Evolutionary conservation across 805 yeast species (phyloP).

Genomic region (Cyberlindnera euphorbiae): DNA sequence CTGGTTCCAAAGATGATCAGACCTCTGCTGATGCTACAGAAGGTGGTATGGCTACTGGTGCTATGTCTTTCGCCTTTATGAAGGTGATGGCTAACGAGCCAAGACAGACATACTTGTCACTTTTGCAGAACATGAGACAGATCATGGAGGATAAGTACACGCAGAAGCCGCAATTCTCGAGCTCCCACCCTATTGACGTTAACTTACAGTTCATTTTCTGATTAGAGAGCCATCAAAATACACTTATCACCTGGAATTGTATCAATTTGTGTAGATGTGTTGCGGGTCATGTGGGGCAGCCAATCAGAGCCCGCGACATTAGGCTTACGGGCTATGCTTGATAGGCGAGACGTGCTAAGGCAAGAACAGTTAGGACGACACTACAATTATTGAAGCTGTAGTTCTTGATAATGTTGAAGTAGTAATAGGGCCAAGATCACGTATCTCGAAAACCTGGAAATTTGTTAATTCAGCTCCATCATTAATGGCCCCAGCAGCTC

Average conservation of each 20-base stretch:
- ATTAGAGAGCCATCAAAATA: too few relatives aligned
- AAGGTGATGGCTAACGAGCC: conserved; percentile 57
- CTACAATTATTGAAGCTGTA: too few relatives aligned
- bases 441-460: too few relatives aligned
- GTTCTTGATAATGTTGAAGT: too few relatives aligned
- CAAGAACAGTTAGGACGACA: too few relatives aligned
- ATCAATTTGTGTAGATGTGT: too few relatives aligned
- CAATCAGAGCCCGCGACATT: conserved; percentile 6
- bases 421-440: too few relatives aligned
- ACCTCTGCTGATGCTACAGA: conserved; percentile 80
- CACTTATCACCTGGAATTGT: too few relatives aligned
- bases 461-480: too few relatives aligned
- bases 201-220: conserved; percentile 41
- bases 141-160: conserved; percentile 59
- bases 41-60: conserved; percentile 72
- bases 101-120: conserved; percentile 61
- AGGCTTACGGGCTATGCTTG: conserved; percentile 5
- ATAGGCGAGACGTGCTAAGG: not conserved
- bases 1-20: conserved; percentile 83
- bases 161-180: conserved; percentile 79
- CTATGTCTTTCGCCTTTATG: conserved; percentile 78
- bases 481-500: too few relatives aligned
- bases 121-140: conserved; percentile 66
- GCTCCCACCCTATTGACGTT: conserved; percentile 77
- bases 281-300: too few relatives aligned